Base-by-base conservation (phyloP, 805 yeast genomes). In the Saccharomycopsis sp. region DNA sequence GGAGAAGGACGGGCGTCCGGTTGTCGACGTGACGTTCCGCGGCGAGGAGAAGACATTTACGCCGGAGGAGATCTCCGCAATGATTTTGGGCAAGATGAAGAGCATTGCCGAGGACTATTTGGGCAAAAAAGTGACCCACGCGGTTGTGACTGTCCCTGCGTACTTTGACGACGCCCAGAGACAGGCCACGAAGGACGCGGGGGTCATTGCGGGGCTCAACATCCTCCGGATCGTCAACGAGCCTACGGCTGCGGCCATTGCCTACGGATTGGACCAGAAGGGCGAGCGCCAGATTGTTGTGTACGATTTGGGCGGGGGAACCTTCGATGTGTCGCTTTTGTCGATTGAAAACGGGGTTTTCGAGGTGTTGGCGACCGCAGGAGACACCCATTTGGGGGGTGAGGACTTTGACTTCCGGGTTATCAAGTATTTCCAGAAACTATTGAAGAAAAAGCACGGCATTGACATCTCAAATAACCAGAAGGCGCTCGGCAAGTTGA, bases 351-450 rank as follows among this genome's bases (percentile, higher is more conserved):
- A 85, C 65, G 97, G 96, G 76, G 91, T 90, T 60, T 89, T 89
- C 70, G 96, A 89, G 77, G 97, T 89, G 57, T 82, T 87, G 75
- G 91, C 96, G 57, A 89, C 97, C 62, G 90, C 95, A 62, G 97
- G 97, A 86, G 96, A 90, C 73, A 90, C 97, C 63, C 97, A 90
- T 74, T 83, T 90, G 76, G 97, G 97, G 82, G 97, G 97, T 83
- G 96, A 90, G 79, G 97, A 90, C 77, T 90, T 90, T 67, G 97
- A 90, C 77, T 83, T 81, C 79, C 84, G 90, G 75, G 86, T 90
- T 70, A 91, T 90, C 64, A 85, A 85, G 75, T 94, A 89, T 76
- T 88, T 91, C 72, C 81, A 83, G 70, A 87, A 87, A 76, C 79
- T 84, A 58, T 91, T 91, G 80, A 90, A 91, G 83, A 89, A 94